phyloP scores from a whole-genome alignment of 2,329 filamentous ascomycete genomes.

The Fusarium sp. region DNA sequence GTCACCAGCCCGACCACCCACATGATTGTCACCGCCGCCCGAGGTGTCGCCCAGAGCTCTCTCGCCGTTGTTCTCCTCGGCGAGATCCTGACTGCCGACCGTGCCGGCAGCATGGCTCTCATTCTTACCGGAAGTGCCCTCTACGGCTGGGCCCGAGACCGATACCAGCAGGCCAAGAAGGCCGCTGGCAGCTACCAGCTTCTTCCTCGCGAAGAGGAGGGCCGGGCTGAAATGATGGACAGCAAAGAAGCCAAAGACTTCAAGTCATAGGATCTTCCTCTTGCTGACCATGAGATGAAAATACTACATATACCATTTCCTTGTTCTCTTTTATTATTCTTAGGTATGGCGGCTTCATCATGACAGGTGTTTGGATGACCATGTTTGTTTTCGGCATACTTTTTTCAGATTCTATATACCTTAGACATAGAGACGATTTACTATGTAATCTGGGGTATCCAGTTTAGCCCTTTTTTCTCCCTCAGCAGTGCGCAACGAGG shows the following conservation, averaged over 20 bases:
- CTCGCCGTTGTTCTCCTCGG: conserved; percentile 42
- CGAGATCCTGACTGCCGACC: conserved; percentile 40
- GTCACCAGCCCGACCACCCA: conserved; percentile 44
- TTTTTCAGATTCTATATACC: conserved; percentile 26
- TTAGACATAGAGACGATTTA: conserved; percentile 34
- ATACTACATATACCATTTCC: conserved; percentile 9
- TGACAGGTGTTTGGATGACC: conserved; percentile 32
- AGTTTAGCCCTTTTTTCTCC: conserved; percentile 12
- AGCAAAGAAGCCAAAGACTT: conserved; percentile 33
- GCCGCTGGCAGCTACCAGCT: conserved; percentile 40
- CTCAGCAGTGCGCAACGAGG: conserved; percentile 32
- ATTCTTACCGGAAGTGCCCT: conserved; percentile 41
- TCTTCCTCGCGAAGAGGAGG: conserved; percentile 35
- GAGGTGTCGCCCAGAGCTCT: conserved; percentile 43
- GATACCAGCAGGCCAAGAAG: conserved; percentile 42
- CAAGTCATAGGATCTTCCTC: conserved; percentile 8
- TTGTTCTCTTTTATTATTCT: conserved; percentile 22
- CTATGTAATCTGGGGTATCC: conserved; percentile 30
- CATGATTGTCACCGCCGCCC: conserved; percentile 44
- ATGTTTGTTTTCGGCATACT: conserved; percentile 13
- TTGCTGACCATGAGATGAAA: conserved; percentile 3
- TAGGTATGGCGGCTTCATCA: conserved; percentile 28
- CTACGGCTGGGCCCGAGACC: conserved; percentile 43
- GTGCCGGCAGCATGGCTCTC: conserved; percentile 42
- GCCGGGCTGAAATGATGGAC: conserved; percentile 22